Evolutionary conservation across 441 rosid genomes (phyloP).

Genomic region (Omphalea diandra): DNA sequence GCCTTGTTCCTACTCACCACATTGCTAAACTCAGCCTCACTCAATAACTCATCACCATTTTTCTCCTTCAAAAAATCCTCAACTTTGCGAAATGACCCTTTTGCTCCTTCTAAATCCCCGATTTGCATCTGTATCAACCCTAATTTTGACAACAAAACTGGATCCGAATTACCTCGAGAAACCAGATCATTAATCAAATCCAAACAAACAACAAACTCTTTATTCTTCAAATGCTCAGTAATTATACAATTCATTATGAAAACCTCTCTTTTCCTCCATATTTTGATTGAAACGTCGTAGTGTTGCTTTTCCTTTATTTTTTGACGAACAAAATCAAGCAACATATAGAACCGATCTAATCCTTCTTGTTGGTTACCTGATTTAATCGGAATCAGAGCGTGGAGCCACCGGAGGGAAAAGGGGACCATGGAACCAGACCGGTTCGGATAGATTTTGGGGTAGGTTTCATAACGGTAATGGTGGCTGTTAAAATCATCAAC

Average conservation of each 20-base stretch:
- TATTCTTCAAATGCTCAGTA: constrained; percentile 62
- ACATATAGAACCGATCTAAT: constrained; percentile 60
- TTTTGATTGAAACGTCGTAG: constrained; percentile 33
- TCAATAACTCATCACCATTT: constrained; percentile 30
- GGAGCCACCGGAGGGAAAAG: constrained; percentile 78
- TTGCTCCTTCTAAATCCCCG: constrained; percentile 81
- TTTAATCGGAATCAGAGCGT: constrained; percentile 62
- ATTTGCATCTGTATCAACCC: constrained; percentile 86
- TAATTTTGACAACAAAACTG: constrained; percentile 61
- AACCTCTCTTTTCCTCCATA: constrained; percentile 65
- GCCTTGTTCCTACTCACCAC: constrained; percentile 80
- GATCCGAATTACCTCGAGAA: constrained; percentile 43
- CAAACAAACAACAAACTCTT: constrained; percentile 65
- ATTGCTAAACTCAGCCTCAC: constrained; percentile 56
- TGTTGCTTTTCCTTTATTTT: constrained; percentile 31
- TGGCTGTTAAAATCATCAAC: constrained; percentile 68
- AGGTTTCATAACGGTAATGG: constrained; percentile 68
- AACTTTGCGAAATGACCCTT: constrained; percentile 45
- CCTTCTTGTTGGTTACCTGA: constrained; percentile 63
- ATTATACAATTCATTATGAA: constrained; percentile 61
- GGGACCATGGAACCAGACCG: constrained; percentile 86
- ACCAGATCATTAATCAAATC: constrained; percentile 55
- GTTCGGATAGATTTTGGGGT: constrained; percentile 61
- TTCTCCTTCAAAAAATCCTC: constrained; percentile 51
- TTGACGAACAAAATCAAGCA: constrained; percentile 65